Evolutionary conservation across 371 early-diverging fungal species (phyloP).

Genomic region (Sporodiniella umbellata): DNA sequence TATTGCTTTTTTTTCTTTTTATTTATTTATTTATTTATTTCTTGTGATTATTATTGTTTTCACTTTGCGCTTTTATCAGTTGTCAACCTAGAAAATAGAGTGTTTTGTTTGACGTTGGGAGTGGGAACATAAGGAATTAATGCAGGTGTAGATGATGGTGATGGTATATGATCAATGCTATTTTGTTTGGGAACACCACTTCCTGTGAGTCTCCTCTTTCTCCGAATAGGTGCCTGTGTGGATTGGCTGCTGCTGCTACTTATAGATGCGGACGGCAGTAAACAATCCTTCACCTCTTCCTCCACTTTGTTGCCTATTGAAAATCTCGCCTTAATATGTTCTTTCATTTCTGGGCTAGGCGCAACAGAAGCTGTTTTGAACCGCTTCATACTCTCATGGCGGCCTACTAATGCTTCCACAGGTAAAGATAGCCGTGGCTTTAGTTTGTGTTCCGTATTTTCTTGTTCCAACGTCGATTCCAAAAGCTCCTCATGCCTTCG

Average conservation of each 20-base stretch:
- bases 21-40: too few species aligned
- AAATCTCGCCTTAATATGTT: slow-evolving; percentile 38
- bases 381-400: not conserved
- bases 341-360: slow-evolving; percentile 19
- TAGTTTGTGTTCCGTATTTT: not conserved
- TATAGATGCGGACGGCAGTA: not conserved
- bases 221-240: slow-evolving; percentile 2
- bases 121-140: not conserved
- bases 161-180: slow-evolving; percentile 1
- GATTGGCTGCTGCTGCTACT: not conserved
- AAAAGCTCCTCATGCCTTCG: not conserved
- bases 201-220: slow-evolving; percentile 13
- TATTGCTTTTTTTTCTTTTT: too few species aligned
- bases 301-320: slow-evolving; percentile 24
- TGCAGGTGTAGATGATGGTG: not conserved
- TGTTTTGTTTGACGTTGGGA: not conserved
- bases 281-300: not conserved
- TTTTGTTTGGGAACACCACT: not conserved
- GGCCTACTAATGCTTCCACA: slow-evolving; percentile 4
- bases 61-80: not conserved
- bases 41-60: too few species aligned
- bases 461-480: slow-evolving; percentile 4
- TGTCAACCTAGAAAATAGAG: not conserved
- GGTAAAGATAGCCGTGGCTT: slow-evolving; percentile 16
- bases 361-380: slow-evolving; percentile 7